These are phyloP conservation scores for Stipa capillata DNA, from an alignment of 176 grass and related monocot genomes.

Conservation along the genomic window DNA sequence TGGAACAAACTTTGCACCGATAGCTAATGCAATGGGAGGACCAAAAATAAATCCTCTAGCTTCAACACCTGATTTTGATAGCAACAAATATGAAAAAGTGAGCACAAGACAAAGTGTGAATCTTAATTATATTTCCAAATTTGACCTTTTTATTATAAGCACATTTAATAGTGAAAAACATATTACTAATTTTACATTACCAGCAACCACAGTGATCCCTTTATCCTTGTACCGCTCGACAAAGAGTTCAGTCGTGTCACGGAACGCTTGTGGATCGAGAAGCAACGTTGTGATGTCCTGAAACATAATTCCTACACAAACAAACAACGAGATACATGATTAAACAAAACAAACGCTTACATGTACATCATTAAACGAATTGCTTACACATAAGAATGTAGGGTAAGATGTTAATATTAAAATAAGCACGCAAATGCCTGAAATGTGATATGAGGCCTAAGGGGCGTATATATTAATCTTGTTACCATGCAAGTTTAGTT, in stretches of 20 bases:
- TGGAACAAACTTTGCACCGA: slow-evolving; percentile 96
- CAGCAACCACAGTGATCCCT: slow-evolving; percentile 70
- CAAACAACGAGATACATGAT: not conserved
- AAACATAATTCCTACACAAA: slow-evolving; percentile 66
- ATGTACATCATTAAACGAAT: no score
- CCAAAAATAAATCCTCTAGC: slow-evolving; percentile 99
- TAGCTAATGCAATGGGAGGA: slow-evolving; percentile 84
- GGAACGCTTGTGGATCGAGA: slow-evolving; percentile 65
- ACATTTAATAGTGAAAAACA: not conserved
- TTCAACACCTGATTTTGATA: slow-evolving; percentile 67
- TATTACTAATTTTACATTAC: slow-evolving; percentile 19
- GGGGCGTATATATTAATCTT: no score
- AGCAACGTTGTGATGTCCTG: slow-evolving; percentile 97
- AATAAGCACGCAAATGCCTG: no score
- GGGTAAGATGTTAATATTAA: no score
- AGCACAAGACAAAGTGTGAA: not conserved
- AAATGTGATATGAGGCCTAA: no score
- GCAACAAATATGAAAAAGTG: not conserved
- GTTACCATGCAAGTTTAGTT: no score
- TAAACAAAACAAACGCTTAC: not conserved
- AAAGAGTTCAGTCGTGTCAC: slow-evolving; percentile 79
- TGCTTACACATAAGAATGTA: not conserved
- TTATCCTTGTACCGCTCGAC: slow-evolving; percentile 86
- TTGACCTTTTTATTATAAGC: not conserved
- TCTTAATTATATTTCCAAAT: not conserved